Evolutionary conservation across 176 grass and related monocot genomes (phyloP).

Genomic region (Hordeum vulgare): MorexV3_pseudomolecules_assembly NC_058518.1:158575137-158575636

Average conservation of each 20-base stretch:
- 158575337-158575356: constrained; percentile 86
- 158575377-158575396: constrained; percentile 86
- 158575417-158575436: constrained; percentile 93
- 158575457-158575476: constrained; percentile 76
- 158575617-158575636: no score
- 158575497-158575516: background rate
- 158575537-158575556: no score
- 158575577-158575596: no score
- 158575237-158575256: no score
- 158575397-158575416: constrained; percentile 80
- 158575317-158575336: constrained; percentile 76
- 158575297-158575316: constrained; percentile 71
- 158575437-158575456: constrained; percentile 84
- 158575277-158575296: constrained; percentile 20
- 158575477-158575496: background rate
- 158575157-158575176: no score
- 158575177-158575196: background rate
- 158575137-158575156: constrained; percentile 59
- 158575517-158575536: no score
- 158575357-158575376: constrained; percentile 93
- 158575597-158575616: no score
- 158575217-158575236: no score
- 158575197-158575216: background rate
- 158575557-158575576: no score
- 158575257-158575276: background rate